These are phyloP conservation scores for Camellia japonica DNA, from an alignment of 148 eudicot genomes.

Conservation along the genomic window DNA sequence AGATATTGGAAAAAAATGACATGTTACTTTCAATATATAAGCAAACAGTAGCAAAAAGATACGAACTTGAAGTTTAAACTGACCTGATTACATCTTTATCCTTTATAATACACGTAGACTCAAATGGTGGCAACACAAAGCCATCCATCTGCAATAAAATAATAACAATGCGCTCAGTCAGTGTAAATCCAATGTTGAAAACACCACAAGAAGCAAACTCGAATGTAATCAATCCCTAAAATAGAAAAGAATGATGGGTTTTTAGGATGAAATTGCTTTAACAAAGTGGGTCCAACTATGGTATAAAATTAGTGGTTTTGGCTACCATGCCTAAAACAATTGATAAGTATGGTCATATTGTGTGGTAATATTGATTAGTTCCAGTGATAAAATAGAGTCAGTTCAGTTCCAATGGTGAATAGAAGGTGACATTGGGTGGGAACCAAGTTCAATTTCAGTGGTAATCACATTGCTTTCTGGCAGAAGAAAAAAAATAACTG, in stretches of 20 bases:
- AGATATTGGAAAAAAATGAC: conserved; percentile 2
- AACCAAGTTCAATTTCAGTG: too few relatives aligned
- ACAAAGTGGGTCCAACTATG: not conserved
- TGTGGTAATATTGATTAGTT: too few relatives aligned
- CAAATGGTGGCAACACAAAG: conserved; percentile 82
- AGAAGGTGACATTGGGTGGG: too few relatives aligned
- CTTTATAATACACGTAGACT: conserved; percentile 63
- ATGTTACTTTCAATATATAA: not conserved
- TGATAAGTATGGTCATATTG: too few relatives aligned
- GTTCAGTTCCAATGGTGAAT: too few relatives aligned
- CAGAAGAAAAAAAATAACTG: too few relatives aligned
- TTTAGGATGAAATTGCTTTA: not conserved
- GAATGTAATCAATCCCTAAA: not conserved
- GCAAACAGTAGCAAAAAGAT: not conserved
- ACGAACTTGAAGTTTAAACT: conserved; percentile 14
- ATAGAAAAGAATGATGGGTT: not conserved
- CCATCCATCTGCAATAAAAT: conserved; percentile 72
- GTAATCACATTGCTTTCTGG: too few relatives aligned
- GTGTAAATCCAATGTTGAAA: not conserved
- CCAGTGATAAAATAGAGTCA: too few relatives aligned
- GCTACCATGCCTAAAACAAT: too few relatives aligned
- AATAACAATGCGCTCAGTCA: conserved; percentile 12
- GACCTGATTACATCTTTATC: conserved; percentile 81
- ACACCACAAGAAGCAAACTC: not conserved
- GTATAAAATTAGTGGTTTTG: too few relatives aligned